Evolutionary conservation across 2,329 filamentous ascomycete species (phyloP).

Genomic region (Xylaria sp.): DNA sequence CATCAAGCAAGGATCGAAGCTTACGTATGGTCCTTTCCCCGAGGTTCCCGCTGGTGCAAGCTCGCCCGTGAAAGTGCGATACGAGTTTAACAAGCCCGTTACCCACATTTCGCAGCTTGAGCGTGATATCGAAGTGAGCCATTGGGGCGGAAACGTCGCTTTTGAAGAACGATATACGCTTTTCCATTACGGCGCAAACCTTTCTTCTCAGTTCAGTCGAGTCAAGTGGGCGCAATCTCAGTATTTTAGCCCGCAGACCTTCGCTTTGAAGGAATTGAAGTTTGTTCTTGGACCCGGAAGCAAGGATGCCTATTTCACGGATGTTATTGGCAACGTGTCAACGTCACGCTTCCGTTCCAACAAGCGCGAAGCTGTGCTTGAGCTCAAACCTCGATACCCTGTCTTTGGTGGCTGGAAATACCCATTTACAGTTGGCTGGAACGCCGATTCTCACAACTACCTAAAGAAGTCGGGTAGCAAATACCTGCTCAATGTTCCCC

Average conservation of each 20-base stretch:
- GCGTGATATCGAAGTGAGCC: slow-evolving; percentile 92
- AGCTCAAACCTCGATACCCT: slow-evolving; percentile 95
- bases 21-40: slow-evolving; percentile 90
- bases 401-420: slow-evolving; percentile 98
- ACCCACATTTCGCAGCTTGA: slow-evolving; percentile 82
- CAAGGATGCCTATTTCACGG: slow-evolving; percentile 90
- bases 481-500: slow-evolving; percentile 90
- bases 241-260: slow-evolving; percentile 81
- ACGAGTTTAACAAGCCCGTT: slow-evolving; percentile 94
- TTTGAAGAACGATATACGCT: slow-evolving; percentile 95
- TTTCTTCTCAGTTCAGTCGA: slow-evolving; percentile 77
- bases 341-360: slow-evolving; percentile 87
- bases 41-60: slow-evolving; percentile 81
- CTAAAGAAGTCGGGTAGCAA: slow-evolving; percentile 73
- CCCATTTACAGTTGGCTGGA: slow-evolving; percentile 96
- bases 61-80: slow-evolving; percentile 81
- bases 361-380: slow-evolving; percentile 81
- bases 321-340: slow-evolving; percentile 96
- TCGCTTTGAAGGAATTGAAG: slow-evolving; percentile 82
- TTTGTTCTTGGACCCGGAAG: slow-evolving; percentile 84
- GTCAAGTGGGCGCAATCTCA: slow-evolving; percentile 78
- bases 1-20: slow-evolving; percentile 83
- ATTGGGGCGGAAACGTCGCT: slow-evolving; percentile 97
- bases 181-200: slow-evolving; percentile 84
- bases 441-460: slow-evolving; percentile 82